Conservation (phyloP, 2,329 filamentous ascomycete species). For the Xylariaceae sp. region DNA sequence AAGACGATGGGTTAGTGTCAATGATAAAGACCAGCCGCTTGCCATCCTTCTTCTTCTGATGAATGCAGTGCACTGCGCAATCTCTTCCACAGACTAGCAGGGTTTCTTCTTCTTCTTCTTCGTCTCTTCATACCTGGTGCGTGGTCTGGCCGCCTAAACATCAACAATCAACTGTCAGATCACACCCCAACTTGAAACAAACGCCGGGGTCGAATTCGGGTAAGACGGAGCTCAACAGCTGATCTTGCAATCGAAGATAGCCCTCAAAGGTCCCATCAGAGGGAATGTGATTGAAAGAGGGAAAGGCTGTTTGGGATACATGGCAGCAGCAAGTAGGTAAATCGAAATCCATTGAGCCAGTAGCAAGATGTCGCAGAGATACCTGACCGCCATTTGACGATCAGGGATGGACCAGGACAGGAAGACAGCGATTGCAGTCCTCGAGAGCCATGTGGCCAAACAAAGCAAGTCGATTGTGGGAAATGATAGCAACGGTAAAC, state of each 20-base stretch:
- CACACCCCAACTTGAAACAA: constrained; percentile 15
- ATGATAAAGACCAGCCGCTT: not conserved
- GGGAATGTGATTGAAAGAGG: no score
- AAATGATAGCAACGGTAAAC: no score
- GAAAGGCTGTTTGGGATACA: no score
- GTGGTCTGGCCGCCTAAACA: constrained; percentile 62
- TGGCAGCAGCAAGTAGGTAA: constrained; percentile 3
- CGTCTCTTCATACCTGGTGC: constrained; percentile 60
- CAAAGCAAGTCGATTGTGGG: no score
- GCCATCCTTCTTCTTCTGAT: not conserved
- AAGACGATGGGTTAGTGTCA: constrained; percentile 1
- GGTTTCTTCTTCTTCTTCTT: constrained; percentile 10
- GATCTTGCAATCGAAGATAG: no score
- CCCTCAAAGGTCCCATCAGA: no score
- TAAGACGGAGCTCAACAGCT: constrained; percentile 15
- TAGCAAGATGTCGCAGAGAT: constrained; percentile 5
- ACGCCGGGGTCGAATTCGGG: constrained; percentile 7
- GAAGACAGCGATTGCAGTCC: not conserved
- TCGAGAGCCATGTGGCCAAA: not conserved
- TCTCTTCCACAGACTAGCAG: not conserved
- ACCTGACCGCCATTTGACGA: constrained; percentile 1
- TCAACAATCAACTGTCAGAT: constrained; percentile 25
- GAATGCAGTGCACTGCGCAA: no score
- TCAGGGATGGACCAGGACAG: not conserved
- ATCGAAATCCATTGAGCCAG: not conserved